These are phyloP conservation scores for Vickermania spadyakhi DNA, from an alignment of 208 protist genomes.

Conservation along the genomic window DNA sequence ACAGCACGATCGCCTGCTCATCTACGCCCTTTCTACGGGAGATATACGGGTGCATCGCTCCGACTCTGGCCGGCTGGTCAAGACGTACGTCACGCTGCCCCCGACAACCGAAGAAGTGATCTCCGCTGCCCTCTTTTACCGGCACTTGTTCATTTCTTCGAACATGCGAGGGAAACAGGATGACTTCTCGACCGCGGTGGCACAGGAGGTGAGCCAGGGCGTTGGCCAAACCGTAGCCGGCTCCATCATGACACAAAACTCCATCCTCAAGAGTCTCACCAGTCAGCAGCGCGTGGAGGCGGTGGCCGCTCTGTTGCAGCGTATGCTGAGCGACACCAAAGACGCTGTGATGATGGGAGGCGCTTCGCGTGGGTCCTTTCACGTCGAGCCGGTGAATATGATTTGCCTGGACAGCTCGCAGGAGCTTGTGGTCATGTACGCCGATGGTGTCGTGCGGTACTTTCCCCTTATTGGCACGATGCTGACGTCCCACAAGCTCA, in stretches of 20 bases:
- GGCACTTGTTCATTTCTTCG: conserved; percentile 26
- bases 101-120: conserved; percentile 55
- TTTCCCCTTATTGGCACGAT: conserved; percentile 47
- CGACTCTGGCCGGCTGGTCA: conserved; percentile 54
- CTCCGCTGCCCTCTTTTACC: conserved; percentile 37
- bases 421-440: conserved; percentile 62
- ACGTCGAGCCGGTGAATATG: conserved; percentile 44
- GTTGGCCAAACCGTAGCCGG: background rate
- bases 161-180: background rate
- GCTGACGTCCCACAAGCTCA: conserved; percentile 37
- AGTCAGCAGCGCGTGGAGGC: conserved; percentile 22
- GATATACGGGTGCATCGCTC: conserved; percentile 68
- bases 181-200: background rate
- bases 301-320: conserved; percentile 43
- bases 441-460: conserved; percentile 59
- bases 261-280: conserved; percentile 3
- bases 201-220: background rate
- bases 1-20: conserved; percentile 38
- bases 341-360: background rate
- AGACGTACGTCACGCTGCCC: conserved; percentile 59
- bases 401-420: conserved; percentile 41
- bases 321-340: conserved; percentile 16
- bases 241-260: conserved; percentile 1
- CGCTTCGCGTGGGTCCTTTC: conserved; percentile 12
- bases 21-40: conserved; percentile 58